These are phyloP conservation scores for Salvia miltiorrhiza DNA, from an alignment of 257 asterid genomes.

Conservation along the genomic window DNA sequence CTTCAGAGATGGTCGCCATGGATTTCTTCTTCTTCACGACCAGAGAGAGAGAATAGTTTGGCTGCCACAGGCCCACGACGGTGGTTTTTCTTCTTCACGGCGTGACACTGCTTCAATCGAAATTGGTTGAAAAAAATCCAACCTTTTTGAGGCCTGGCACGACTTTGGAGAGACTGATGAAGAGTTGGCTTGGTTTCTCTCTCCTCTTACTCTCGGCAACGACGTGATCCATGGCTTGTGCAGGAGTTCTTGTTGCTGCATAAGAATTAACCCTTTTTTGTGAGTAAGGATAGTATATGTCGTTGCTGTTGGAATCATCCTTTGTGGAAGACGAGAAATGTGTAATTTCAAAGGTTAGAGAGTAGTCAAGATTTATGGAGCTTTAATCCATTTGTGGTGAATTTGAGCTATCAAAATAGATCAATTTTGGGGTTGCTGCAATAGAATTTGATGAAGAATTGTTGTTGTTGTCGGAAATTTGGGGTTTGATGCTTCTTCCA, in stretches of 20 bases:
- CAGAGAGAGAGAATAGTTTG: too few relatives aligned
- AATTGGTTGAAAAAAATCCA: too few relatives aligned
- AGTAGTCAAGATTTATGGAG: neutral
- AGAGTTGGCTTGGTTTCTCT: slow-evolving; percentile 46
- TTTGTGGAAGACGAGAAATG: slow-evolving; percentile 23
- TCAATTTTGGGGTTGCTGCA: neutral
- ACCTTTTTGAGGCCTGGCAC: slow-evolving; percentile 76
- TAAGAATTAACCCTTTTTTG: neutral
- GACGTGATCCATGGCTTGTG: slow-evolving; percentile 56
- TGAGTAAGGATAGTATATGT: neutral
- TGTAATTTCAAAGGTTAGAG: slow-evolving; percentile 19
- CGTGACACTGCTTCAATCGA: too few relatives aligned
- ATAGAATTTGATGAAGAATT: neutral
- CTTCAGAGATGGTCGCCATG: too few relatives aligned
- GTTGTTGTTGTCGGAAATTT: neutral
- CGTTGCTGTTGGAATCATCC: slow-evolving; percentile 1
- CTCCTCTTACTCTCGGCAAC: slow-evolving; percentile 61
- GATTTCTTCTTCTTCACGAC: too few relatives aligned
- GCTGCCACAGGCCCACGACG: too few relatives aligned
- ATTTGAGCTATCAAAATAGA: slow-evolving; percentile 31
- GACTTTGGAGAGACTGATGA: slow-evolving; percentile 51
- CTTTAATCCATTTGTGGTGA: neutral
- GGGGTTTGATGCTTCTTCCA: neutral
- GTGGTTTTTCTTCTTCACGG: too few relatives aligned
- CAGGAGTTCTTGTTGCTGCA: slow-evolving; percentile 19